phyloP scores from a whole-genome alignment of 108 stramenopile species.

The Aureococcus anophagefferens region DNA sequence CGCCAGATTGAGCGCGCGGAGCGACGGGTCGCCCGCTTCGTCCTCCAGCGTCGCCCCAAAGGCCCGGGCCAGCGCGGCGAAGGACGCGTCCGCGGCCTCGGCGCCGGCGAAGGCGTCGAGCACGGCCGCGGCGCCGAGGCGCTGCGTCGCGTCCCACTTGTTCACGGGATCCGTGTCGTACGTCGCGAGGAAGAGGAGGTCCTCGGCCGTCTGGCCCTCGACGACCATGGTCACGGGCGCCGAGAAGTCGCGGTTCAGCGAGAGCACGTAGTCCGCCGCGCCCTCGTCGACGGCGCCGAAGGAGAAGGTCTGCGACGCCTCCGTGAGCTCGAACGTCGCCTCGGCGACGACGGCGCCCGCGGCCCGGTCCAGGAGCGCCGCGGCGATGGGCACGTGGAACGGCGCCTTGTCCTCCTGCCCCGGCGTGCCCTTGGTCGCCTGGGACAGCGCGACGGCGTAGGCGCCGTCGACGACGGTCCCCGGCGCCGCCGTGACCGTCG shows the following conservation, averaged over 20 bases:
- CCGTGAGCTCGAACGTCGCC: conserved; percentile 70
- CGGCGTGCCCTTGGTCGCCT: conserved; percentile 42
- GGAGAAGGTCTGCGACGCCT: conserved; percentile 65
- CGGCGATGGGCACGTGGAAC: conserved; percentile 81
- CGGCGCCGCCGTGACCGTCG: conserved; percentile 56
- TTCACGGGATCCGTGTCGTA: conserved; percentile 85
- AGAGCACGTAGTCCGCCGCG: conserved; percentile 61
- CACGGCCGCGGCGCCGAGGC: conserved; percentile 45
- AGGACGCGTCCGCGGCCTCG: background rate
- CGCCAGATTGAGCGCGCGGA: conserved; percentile 66
- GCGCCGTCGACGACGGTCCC: conserved; percentile 43
- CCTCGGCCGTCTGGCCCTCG: conserved; percentile 40
- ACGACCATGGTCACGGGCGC: conserved; percentile 82
- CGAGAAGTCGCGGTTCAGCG: conserved; percentile 76
- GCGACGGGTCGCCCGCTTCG: conserved; percentile 45
- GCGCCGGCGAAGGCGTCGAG: conserved; percentile 45
- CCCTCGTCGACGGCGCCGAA: conserved; percentile 49
- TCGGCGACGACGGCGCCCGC: conserved; percentile 67
- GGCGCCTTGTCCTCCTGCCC: conserved; percentile 42
- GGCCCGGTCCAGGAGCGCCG: conserved; percentile 74
- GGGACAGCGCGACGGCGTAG: conserved; percentile 49
- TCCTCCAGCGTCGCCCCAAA: conserved; percentile 8
- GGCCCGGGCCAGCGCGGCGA: background rate
- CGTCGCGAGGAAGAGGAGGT: conserved; percentile 66
- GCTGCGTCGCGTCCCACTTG: conserved; percentile 77